Evolutionary conservation across 495 filamentous ascomycete species (phyloP).

Genomic region (Xylaria telfairii): DNA sequence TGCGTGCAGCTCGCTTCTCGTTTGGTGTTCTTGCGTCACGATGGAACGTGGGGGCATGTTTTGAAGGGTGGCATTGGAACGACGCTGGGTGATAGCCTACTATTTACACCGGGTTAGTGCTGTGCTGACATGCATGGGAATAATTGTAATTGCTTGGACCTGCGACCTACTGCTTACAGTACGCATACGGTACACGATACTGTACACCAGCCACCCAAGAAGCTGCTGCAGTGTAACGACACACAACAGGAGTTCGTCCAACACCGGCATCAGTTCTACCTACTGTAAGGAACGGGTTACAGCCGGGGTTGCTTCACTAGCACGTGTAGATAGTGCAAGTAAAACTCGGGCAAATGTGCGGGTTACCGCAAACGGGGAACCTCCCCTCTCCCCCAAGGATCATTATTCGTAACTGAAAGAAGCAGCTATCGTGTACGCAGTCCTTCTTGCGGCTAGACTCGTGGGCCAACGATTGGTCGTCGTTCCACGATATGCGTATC

Average conservation of each 20-base stretch:
- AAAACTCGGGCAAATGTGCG: not conserved
- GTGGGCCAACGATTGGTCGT: not conserved
- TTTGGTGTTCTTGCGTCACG: not conserved
- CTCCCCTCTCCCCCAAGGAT: not conserved
- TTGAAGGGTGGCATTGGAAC: not conserved
- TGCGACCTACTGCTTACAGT: no score
- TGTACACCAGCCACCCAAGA: no score
- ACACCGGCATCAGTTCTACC: no score
- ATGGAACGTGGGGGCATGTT: not conserved
- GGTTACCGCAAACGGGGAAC: not conserved
- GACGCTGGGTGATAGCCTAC: not conserved
- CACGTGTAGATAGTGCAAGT: no score
- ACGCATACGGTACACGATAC: not conserved
- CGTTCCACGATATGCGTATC: conserved; percentile 14
- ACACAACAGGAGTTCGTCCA: no score
- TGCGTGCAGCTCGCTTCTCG: not conserved
- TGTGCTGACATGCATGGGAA: conserved; percentile 5
- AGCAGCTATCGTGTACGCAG: not conserved
- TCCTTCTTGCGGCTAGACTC: not conserved
- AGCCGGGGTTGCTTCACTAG: not conserved
- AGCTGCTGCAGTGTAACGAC: not conserved
- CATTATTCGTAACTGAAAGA: not conserved
- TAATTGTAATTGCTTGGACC: conserved; percentile 9
- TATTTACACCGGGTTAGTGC: not conserved
- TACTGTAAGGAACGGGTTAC: no score